Conservation (phyloP, 2,329 filamentous ascomycete species). For the Diaporthe citrichinensis region DNA sequence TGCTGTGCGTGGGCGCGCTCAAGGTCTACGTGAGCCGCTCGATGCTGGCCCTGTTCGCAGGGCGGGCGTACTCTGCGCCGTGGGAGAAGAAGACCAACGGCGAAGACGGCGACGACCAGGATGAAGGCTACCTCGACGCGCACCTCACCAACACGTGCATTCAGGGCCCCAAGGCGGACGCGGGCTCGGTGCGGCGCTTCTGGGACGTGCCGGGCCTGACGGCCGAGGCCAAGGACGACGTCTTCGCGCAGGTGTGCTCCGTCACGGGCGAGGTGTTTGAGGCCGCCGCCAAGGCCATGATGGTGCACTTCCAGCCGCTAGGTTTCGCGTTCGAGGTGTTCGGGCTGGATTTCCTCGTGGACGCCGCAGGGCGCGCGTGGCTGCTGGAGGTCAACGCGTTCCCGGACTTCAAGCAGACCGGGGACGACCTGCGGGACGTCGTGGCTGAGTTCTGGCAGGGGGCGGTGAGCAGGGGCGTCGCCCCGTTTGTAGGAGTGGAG, state of each 20-base stretch:
- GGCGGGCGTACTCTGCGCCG: slow-evolving; percentile 78
- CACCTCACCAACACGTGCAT: slow-evolving; percentile 98
- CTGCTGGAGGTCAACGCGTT: slow-evolving; percentile 95
- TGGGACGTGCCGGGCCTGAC: slow-evolving; percentile 69
- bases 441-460: slow-evolving; percentile 84
- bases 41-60: slow-evolving; percentile 95
- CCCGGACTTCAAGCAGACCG: slow-evolving; percentile 95
- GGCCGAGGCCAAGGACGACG: slow-evolving; percentile 59
- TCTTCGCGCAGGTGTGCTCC: slow-evolving; percentile 81
- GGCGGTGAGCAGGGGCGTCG: slow-evolving; percentile 77
- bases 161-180: slow-evolving; percentile 67
- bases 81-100: slow-evolving; percentile 50
- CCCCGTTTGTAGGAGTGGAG: slow-evolving; percentile 73
- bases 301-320: slow-evolving; percentile 91
- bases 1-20: slow-evolving; percentile 83
- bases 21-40: slow-evolving; percentile 87
- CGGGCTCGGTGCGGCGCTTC: slow-evolving; percentile 79
- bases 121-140: slow-evolving; percentile 69
- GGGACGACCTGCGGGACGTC: slow-evolving; percentile 77
- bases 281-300: slow-evolving; percentile 86
- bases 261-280: slow-evolving; percentile 86
- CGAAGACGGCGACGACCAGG: slow-evolving; percentile 44
- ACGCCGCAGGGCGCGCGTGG: slow-evolving; percentile 74
- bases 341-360: slow-evolving; percentile 91
- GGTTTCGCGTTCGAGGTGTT: slow-evolving; percentile 93